These are phyloP conservation scores for Cyclanthera cordifolia DNA, from an alignment of 306 rosid genomes.

Conservation along the genomic window DNA sequence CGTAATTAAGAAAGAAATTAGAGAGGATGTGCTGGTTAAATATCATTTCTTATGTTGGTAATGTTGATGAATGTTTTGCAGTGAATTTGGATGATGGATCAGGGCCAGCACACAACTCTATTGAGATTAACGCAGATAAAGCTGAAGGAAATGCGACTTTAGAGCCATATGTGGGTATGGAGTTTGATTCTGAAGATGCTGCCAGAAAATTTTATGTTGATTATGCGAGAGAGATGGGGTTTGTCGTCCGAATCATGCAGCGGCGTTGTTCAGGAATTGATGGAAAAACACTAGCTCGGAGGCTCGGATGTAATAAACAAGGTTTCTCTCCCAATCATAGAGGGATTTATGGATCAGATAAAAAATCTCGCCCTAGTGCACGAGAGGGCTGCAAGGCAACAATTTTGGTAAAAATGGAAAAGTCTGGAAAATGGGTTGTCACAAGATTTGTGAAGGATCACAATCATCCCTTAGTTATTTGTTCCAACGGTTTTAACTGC, in stretches of 20 bases:
- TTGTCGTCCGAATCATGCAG: constrained; percentile 75
- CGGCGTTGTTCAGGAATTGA: constrained; percentile 75
- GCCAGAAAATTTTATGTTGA: constrained; percentile 61
- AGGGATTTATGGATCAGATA: constrained; percentile 42
- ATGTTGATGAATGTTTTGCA: constrained; percentile 15
- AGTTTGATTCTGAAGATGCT: constrained; percentile 68
- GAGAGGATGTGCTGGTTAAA: neutral
- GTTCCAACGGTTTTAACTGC: constrained; percentile 63
- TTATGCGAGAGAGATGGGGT: constrained; percentile 68
- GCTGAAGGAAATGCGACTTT: constrained; percentile 33
- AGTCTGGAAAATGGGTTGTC: constrained; percentile 84
- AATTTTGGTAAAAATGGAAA: constrained; percentile 80
- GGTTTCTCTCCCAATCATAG: constrained; percentile 71
- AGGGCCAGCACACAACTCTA: constrained; percentile 26
- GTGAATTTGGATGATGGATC: constrained; percentile 50
- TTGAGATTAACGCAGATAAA: constrained; percentile 35
- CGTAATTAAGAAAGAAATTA: neutral
- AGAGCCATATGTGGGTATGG: constrained; percentile 85
- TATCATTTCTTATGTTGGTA: neutral
- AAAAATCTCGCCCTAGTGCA: constrained; percentile 67
- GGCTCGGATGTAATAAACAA: constrained; percentile 89
- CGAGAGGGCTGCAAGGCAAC: constrained; percentile 97
- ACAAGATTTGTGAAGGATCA: constrained; percentile 78
- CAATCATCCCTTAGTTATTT: constrained; percentile 65
- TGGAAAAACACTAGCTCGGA: constrained; percentile 88